Evolutionary conservation across 2,329 filamentous ascomycete species (phyloP).

Genomic region (Trematosphaeria pertusa): DNA sequence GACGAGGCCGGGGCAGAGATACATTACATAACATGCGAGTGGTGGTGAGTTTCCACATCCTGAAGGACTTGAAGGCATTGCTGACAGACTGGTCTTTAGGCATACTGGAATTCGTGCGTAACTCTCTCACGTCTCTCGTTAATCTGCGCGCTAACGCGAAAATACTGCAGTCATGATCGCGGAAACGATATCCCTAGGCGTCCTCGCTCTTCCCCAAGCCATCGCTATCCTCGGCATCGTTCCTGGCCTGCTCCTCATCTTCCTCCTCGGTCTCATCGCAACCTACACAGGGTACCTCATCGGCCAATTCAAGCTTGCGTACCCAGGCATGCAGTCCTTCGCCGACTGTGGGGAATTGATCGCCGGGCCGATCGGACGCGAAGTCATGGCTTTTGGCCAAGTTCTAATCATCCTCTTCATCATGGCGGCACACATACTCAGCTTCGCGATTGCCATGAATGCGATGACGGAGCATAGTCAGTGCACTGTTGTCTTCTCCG

Average conservation of each 20-base stretch:
- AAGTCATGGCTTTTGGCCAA: slow-evolving; percentile 68
- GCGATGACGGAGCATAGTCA: slow-evolving; percentile 66
- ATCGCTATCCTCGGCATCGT: slow-evolving; percentile 61
- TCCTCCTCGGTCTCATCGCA: slow-evolving; percentile 61
- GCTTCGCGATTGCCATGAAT: slow-evolving; percentile 73
- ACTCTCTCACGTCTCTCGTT: too few species aligned
- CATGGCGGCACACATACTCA: slow-evolving; percentile 74
- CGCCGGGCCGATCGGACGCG: slow-evolving; percentile 65
- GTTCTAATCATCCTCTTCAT: slow-evolving; percentile 71
- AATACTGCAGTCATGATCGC: slow-evolving; percentile 65
- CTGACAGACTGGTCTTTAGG: slow-evolving; percentile 29
- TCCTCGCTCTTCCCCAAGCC: slow-evolving; percentile 62
- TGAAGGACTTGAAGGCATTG: neutral
- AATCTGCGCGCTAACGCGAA: too few species aligned
- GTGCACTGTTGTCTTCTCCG: slow-evolving; percentile 69
- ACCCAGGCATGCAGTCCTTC: slow-evolving; percentile 69
- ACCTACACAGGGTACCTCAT: slow-evolving; percentile 69
- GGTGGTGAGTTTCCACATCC: slow-evolving; percentile 51
- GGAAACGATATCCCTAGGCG: slow-evolving; percentile 65
- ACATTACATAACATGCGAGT: slow-evolving; percentile 60
- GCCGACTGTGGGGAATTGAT: slow-evolving; percentile 71
- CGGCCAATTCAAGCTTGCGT: slow-evolving; percentile 63
- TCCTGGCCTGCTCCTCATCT: slow-evolving; percentile 61
- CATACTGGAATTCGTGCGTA: slow-evolving; percentile 52
- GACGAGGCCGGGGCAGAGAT: slow-evolving; percentile 49